Percentiles rank a stretch among this genome's conserved stretches.
Conservation (phyloP, 1,284 basidiomycete species). For the Papiliotrema terrestris region DNA sequence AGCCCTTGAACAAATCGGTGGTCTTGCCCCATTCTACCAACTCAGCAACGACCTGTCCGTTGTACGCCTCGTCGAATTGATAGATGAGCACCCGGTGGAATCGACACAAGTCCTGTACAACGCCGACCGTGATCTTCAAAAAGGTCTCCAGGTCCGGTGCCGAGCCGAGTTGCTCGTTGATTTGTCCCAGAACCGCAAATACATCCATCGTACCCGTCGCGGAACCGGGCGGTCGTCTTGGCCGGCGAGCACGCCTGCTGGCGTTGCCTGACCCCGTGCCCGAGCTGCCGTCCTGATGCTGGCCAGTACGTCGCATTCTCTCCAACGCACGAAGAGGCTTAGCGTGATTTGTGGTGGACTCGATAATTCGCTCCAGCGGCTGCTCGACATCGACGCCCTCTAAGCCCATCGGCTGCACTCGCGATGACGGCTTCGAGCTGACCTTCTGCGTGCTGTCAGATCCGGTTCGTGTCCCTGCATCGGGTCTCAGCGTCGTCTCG, state of each 20-base stretch:
- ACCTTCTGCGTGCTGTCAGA: background rate
- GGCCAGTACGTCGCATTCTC: conserved; percentile 58
- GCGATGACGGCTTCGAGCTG: background rate
- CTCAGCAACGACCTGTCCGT: conserved; percentile 73
- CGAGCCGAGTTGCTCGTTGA: conserved; percentile 76
- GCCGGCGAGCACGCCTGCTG: conserved; percentile 4
- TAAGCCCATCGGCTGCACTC: conserved; percentile 29
- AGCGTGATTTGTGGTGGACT: conserved; percentile 69
- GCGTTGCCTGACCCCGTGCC: conserved; percentile 10
- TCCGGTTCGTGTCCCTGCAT: background rate
- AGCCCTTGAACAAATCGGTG: conserved; percentile 66
- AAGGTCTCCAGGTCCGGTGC: conserved; percentile 69
- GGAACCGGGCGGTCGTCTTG: conserved; percentile 7
- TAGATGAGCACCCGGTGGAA: conserved; percentile 88
- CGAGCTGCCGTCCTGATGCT: conserved; percentile 7
- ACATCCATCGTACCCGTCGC: conserved; percentile 66
- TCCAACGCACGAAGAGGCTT: conserved; percentile 72
- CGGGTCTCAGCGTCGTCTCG: background rate
- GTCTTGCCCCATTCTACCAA: conserved; percentile 78
- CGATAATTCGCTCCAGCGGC: conserved; percentile 61
- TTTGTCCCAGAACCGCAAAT: conserved; percentile 74
- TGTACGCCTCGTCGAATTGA: conserved; percentile 57
- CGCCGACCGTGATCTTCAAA: conserved; percentile 71
- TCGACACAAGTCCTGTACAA: conserved; percentile 77
- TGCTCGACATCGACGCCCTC: conserved; percentile 47